These are phyloP conservation scores for Ophiosphaerella narmari DNA, from an alignment of 2,329 filamentous ascomycete species.

Conservation along the genomic window DNA sequence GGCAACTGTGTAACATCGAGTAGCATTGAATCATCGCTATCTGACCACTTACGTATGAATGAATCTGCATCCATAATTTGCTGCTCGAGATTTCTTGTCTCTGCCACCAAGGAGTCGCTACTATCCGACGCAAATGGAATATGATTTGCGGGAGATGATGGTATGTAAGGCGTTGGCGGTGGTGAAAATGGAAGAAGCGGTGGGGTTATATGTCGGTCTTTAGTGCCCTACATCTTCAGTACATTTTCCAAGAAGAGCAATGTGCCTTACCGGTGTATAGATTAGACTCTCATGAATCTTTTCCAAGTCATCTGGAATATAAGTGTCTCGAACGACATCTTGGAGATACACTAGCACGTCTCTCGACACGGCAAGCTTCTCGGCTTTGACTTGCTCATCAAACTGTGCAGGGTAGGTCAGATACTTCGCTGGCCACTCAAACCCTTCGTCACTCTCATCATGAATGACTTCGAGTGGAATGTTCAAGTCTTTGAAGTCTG, in stretches of 20 bases:
- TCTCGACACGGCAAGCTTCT: conserved; percentile 47
- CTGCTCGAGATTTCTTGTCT: conserved; percentile 40
- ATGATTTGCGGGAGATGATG: conserved; percentile 45
- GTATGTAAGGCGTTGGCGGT: conserved; percentile 43
- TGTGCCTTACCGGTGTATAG: conserved; percentile 28
- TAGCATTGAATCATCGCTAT: conserved; percentile 39
- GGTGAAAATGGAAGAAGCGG: conserved; percentile 54
- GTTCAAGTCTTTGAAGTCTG: conserved; percentile 34
- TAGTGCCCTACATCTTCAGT: conserved; percentile 34
- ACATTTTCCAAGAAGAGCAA: background rate
- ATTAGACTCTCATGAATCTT: conserved; percentile 16
- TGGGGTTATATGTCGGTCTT: conserved; percentile 48
- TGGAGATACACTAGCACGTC: conserved; percentile 46
- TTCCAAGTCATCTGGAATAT: conserved; percentile 24
- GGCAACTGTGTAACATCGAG: conserved; percentile 31
- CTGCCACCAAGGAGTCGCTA: conserved; percentile 39
- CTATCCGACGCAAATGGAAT: conserved; percentile 46
- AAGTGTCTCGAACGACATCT: conserved; percentile 32
- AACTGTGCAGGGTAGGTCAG: conserved; percentile 30
- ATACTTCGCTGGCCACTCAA: conserved; percentile 49
- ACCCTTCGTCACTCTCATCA: conserved; percentile 50
- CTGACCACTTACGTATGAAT: conserved; percentile 38
- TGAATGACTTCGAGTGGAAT: conserved; percentile 42
- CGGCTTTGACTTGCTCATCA: conserved; percentile 28
- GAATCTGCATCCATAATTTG: conserved; percentile 40